A percentile compares a stretch with the other conserved stretches of the same genome.
phyloP scores from a whole-genome alignment of 2,329 filamentous ascomycete species.

The Pseudogymnoascus sp. region DNA sequence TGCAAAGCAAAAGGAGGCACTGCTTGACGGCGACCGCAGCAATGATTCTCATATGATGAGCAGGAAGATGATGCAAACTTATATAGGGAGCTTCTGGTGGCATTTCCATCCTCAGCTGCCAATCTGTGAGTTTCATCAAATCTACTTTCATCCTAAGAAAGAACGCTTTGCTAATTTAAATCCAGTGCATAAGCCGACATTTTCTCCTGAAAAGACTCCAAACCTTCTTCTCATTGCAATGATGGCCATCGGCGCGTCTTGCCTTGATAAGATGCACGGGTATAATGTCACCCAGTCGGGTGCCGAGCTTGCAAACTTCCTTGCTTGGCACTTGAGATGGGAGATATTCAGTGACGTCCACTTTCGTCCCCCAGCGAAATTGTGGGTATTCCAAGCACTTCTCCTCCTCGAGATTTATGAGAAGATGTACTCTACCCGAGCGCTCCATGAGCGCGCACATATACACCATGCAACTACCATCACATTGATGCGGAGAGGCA shows the following conservation, averaged over 20 bases:
- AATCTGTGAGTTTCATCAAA: conserved; percentile 44
- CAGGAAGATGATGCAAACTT: conserved; percentile 90
- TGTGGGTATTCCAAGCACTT: conserved; percentile 93
- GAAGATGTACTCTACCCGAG: conserved; percentile 93
- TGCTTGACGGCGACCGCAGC: conserved; percentile 72
- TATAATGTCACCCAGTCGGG: conserved; percentile 66
- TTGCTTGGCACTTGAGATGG: conserved; percentile 92
- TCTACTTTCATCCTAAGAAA: neutral
- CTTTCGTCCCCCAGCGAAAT: conserved; percentile 83
- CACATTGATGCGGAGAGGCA: conserved; percentile 88
- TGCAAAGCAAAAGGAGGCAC: conserved; percentile 66
- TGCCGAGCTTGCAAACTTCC: conserved; percentile 79
- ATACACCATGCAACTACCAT: conserved; percentile 96
- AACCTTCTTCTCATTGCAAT: conserved; percentile 80
- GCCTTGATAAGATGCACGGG: conserved; percentile 76
- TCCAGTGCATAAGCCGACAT: conserved; percentile 79
- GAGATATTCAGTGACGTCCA: conserved; percentile 89
- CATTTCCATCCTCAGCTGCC: conserved; percentile 93
- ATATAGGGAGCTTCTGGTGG: conserved; percentile 88
- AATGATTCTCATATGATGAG: conserved; percentile 64
- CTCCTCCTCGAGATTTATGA: conserved; percentile 88
- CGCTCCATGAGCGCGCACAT: conserved; percentile 87
- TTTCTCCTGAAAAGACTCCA: conserved; percentile 79
- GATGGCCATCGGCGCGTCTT: conserved; percentile 87
- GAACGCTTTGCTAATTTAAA: neutral